Conservation (phyloP, 2,329 filamentous ascomycete species). For the Pseudocercospora pini-densiflorae region DNA sequence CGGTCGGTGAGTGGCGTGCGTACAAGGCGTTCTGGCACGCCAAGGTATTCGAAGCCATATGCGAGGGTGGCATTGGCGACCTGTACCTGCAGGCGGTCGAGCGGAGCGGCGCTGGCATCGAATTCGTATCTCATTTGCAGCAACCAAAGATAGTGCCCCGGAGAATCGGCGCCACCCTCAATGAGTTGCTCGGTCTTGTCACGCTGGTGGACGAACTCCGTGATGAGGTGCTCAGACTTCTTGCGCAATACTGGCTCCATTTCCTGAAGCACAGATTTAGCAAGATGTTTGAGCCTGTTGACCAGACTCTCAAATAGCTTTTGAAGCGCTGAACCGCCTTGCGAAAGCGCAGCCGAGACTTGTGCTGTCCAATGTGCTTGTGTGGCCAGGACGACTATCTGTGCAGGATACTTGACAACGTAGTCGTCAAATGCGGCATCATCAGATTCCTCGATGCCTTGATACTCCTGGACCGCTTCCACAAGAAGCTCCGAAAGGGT, state of each 20-base stretch:
- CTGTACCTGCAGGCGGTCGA: constrained; percentile 83
- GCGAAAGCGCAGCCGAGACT: constrained; percentile 76
- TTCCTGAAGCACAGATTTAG: constrained; percentile 86
- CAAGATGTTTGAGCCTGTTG: constrained; percentile 81
- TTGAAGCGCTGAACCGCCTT: constrained; percentile 71
- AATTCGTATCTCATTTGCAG: constrained; percentile 98
- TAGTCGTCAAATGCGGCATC: constrained; percentile 74
- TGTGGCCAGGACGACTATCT: constrained; percentile 92
- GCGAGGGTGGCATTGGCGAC: constrained; percentile 96
- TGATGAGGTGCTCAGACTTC: constrained; percentile 98
- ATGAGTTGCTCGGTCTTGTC: constrained; percentile 90
- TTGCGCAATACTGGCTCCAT: constrained; percentile 85
- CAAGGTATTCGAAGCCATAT: constrained; percentile 98
- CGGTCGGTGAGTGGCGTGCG: constrained; percentile 96
- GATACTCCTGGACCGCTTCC: constrained; percentile 83
- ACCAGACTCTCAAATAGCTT: constrained; percentile 81
- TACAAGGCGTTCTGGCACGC: constrained; percentile 93
- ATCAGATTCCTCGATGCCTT: constrained; percentile 71
- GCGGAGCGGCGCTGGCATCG: constrained; percentile 75
- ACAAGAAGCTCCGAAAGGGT: constrained; percentile 89
- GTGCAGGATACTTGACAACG: constrained; percentile 82
- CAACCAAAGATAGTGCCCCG: constrained; percentile 88
- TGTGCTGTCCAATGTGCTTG: constrained; percentile 92
- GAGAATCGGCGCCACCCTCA: constrained; percentile 71
- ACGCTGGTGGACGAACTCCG: constrained; percentile 96